Base-by-base conservation (phyloP, 768 basidiomycete genomes). In the Xerocomus potaroensis region DNA sequence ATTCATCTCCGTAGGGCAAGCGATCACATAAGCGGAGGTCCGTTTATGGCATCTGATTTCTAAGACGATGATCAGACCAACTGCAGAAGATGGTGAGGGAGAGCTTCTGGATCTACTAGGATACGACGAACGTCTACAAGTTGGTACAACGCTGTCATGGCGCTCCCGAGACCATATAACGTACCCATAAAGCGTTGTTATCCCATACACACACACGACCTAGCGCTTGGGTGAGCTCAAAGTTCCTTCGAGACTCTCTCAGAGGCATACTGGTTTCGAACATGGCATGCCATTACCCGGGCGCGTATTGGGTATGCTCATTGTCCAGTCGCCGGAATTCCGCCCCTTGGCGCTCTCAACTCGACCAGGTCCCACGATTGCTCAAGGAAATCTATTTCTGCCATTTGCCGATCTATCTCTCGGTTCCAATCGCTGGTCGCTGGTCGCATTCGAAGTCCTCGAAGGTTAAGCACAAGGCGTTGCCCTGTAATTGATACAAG, bases 391-490 rank as follows among this genome's bases (percentile, higher is more conserved):
- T 6, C 23, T 16, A 43, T 26, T 2, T 9, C 42, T 14, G 42
- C 42, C 32, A 34, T 24, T 34, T 43, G 42, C 4, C 42, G 42
- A 18, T 42, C 42, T 26, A 43, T 18, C 32, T 34, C 42, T 10
- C 32, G 23, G 29, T 27, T 43, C 42, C 32, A 43, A 34, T 63
- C 43, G 38, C 31, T 32, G 2, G 42, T 59, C 31, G 47, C 41
- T 0, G 37, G 39, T 1, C 5, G 41, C 16, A 21, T 14, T 18
- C 39, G 47, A 4, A 58, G 52, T 51, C 31, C 22, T 11, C 44
- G 48, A 14, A 56, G 54, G 45, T 56, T 63, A 45, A 55, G 48
- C 27, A 54, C 58, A 43, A 55, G 61, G 37, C 53, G 65, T 48
- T 49, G 64, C 41, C 45, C 63, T 39, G 49, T 46, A 32, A 61